phyloP scores from a whole-genome alignment of 371 early-diverging fungal genomes.

The Saksenaea vasiformis region DNA sequence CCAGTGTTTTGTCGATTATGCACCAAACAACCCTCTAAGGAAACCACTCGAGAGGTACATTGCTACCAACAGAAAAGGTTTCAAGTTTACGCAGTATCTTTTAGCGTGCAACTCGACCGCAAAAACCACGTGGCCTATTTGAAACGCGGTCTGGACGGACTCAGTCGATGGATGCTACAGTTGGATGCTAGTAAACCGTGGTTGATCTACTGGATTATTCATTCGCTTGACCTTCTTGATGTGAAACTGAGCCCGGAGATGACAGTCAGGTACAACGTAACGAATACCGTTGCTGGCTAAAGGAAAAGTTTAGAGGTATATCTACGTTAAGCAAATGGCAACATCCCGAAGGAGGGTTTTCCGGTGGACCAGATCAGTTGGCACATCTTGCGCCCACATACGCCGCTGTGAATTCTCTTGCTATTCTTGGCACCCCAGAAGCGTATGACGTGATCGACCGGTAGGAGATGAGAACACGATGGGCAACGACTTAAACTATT shows the following conservation, averaged over 20 bases:
- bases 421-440: slow-evolving; percentile 69
- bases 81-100: neutral
- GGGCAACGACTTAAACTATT: neutral
- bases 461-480: slow-evolving; percentile 13
- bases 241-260: slow-evolving; percentile 37
- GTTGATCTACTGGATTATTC: slow-evolving; percentile 90
- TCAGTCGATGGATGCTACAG: slow-evolving; percentile 63
- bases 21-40: slow-evolving; percentile 26
- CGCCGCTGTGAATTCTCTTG: slow-evolving; percentile 80
- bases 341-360: slow-evolving; percentile 80
- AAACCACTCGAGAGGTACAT: slow-evolving; percentile 24
- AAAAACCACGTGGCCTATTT: slow-evolving; percentile 64
- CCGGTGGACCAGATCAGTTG: slow-evolving; percentile 81
- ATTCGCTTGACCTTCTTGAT: slow-evolving; percentile 79
- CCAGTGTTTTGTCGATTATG: slow-evolving; percentile 36
- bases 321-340: slow-evolving; percentile 72
- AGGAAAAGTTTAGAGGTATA: slow-evolving; percentile 46
- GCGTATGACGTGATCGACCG: slow-evolving; percentile 75
- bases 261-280: slow-evolving; percentile 44
- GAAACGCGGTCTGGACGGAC: slow-evolving; percentile 44
- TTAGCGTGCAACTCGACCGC: slow-evolving; percentile 51
- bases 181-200: slow-evolving; percentile 93
- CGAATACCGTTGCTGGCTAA: neutral
- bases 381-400: slow-evolving; percentile 87
- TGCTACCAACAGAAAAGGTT: neutral